Conservation (phyloP, 495 filamentous ascomycete species). For the Xanthoparmelia taractica region DNA sequence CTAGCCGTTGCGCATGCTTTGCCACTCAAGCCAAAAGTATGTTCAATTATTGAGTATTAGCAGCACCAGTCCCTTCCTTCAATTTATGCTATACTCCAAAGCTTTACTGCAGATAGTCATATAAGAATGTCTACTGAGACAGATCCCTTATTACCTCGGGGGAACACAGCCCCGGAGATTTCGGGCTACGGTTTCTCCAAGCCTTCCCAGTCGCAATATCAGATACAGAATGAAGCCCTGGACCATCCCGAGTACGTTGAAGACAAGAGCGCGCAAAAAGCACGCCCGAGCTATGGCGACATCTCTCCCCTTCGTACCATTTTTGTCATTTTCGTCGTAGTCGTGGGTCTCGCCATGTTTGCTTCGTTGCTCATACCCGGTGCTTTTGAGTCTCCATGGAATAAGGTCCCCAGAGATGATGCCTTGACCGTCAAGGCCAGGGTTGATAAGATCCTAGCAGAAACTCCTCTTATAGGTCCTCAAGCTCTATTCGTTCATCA, state of each 20-base stretch:
- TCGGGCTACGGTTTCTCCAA: slow-evolving; percentile 22
- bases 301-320: slow-evolving; percentile 18
- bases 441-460: slow-evolving; percentile 58
- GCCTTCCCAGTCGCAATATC: neutral
- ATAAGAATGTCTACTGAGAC: slow-evolving; percentile 19
- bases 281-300: neutral
- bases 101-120: neutral
- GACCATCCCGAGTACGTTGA: slow-evolving; percentile 9
- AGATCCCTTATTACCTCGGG: slow-evolving; percentile 24
- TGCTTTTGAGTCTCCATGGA: slow-evolving; percentile 14
- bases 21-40: too few relatives aligned
- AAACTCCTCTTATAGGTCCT: slow-evolving; percentile 74
- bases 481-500: slow-evolving; percentile 2
- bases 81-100: neutral
- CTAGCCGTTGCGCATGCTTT: too few relatives aligned
- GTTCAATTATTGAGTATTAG: too few relatives aligned
- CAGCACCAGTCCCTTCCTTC: neutral
- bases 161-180: slow-evolving; percentile 23
- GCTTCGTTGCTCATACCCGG: slow-evolving; percentile 17
- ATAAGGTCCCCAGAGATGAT: slow-evolving; percentile 21
- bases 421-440: slow-evolving; percentile 51
- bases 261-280: slow-evolving; percentile 13
- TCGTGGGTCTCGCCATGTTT: slow-evolving; percentile 21
- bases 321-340: slow-evolving; percentile 14
- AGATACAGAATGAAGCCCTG: slow-evolving; percentile 7